A percentile compares a stretch with the other conserved stretches of the same genome.
phyloP scores from a whole-genome alignment of 352 stramenopile species.

The Blastocystis sp. region DNA sequence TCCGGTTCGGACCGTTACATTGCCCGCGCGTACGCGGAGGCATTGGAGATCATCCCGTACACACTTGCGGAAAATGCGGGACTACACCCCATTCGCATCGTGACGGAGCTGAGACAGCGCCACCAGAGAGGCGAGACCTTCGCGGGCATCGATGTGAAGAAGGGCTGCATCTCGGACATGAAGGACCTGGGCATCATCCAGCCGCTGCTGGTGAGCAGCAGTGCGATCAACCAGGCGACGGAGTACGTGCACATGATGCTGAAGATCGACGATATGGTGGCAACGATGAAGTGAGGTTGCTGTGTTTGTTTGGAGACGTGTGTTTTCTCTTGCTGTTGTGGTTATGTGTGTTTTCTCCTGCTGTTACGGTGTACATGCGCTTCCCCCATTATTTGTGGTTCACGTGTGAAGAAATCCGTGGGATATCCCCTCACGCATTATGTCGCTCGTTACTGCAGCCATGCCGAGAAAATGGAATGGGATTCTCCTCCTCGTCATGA shows the following conservation, averaged over 20 bases:
- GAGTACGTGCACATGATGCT: slow-evolving; percentile 99
- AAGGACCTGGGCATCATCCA: slow-evolving; percentile 96
- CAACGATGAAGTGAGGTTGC: slow-evolving; percentile 76
- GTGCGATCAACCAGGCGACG: slow-evolving; percentile 91
- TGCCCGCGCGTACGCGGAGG: slow-evolving; percentile 91
- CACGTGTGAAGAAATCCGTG: background rate
- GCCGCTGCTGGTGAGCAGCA: slow-evolving; percentile 94
- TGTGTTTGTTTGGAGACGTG: too few species aligned
- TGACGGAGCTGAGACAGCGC: slow-evolving; percentile 90
- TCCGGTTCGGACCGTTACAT: slow-evolving; percentile 74
- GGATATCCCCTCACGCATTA: background rate
- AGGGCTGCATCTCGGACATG: slow-evolving; percentile 94
- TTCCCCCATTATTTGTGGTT: background rate
- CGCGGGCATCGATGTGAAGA: slow-evolving; percentile 92
- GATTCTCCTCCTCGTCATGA: background rate
- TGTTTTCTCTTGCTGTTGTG: too few species aligned
- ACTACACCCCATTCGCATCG: slow-evolving; percentile 94
- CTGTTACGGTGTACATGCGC: too few species aligned
- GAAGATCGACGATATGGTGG: slow-evolving; percentile 99
- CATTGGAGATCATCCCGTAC: slow-evolving; percentile 96
- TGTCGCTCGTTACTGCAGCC: background rate
- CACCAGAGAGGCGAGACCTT: slow-evolving; percentile 86
- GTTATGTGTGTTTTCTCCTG: too few species aligned
- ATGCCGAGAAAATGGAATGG: background rate
- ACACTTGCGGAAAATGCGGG: slow-evolving; percentile 98